Conservation (phyloP, 441 rosid genomes). For the Gossypium trilobum region DNA sequence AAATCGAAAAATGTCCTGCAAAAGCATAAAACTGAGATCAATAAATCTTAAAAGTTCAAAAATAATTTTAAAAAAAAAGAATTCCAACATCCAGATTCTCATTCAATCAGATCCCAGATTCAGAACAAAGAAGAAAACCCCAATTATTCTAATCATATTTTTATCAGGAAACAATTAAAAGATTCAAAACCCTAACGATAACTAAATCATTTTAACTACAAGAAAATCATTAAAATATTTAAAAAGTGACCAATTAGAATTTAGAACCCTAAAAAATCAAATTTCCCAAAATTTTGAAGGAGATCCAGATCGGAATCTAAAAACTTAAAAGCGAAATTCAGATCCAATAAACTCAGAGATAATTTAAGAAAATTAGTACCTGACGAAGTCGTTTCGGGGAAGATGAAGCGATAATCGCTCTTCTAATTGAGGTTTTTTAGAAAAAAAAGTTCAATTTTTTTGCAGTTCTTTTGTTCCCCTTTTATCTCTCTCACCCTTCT, state of each 20-base stretch:
- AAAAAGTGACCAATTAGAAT: not conserved
- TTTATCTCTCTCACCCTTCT: not conserved
- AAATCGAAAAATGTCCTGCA: not conserved
- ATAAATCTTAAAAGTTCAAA: not conserved
- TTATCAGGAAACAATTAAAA: not conserved
- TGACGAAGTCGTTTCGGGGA: slow-evolving; percentile 5
- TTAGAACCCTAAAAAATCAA: not conserved
- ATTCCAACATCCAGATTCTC: not conserved
- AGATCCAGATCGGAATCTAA: not conserved
- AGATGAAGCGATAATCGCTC: not conserved
- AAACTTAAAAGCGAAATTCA: not conserved
- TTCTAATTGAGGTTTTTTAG: not conserved
- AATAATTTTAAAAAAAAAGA: not conserved
- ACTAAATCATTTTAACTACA: not conserved
- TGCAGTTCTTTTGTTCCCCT: not conserved
- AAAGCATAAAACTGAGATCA: not conserved
- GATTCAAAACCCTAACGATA: not conserved
- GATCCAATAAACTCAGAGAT: slow-evolving; percentile 15
- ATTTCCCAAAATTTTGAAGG: not conserved
- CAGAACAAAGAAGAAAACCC: not conserved
- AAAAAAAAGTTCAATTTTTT: not conserved
- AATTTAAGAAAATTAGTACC: slow-evolving; percentile 18
- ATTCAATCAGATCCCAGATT: slow-evolving; percentile 7
- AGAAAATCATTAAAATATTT: not conserved
- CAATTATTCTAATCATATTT: slow-evolving; percentile 1